Evolutionary conservation across 1,284 basidiomycete genomes (phyloP).

Genomic region (Pascua guehoae): DNA sequence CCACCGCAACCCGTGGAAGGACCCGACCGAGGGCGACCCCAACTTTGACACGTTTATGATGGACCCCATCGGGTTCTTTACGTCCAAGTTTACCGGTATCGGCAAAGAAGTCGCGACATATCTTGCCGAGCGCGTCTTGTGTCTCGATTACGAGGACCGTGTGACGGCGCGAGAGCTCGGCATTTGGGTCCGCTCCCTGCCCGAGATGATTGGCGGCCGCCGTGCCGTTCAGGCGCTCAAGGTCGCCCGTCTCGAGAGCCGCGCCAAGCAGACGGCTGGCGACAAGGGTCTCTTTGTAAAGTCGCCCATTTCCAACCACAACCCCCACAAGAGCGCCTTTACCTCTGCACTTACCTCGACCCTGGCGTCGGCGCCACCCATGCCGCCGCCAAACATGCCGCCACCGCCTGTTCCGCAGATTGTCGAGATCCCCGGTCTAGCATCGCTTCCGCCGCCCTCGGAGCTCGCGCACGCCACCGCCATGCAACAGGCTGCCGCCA

Average conservation of each 20-base stretch:
- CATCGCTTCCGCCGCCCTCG: slow-evolving; percentile 10
- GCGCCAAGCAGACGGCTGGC: slow-evolving; percentile 17
- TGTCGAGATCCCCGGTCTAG: slow-evolving; percentile 2
- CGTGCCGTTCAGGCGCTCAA: slow-evolving; percentile 42
- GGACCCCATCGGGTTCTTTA: slow-evolving; percentile 79
- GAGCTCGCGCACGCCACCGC: slow-evolving; percentile 6
- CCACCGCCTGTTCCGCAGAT: slow-evolving; percentile 3
- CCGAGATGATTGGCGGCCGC: slow-evolving; percentile 60
- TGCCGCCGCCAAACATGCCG: not conserved
- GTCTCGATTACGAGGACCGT: slow-evolving; percentile 59
- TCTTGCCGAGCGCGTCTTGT: slow-evolving; percentile 81
- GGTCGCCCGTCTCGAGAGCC: slow-evolving; percentile 31
- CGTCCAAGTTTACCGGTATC: slow-evolving; percentile 88
- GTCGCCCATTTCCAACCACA: slow-evolving; percentile 30
- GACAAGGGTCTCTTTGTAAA: slow-evolving; percentile 42
- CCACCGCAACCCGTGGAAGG: slow-evolving; percentile 97
- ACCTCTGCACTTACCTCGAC: slow-evolving; percentile 39
- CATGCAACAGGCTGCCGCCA: not conserved
- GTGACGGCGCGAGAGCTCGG: slow-evolving; percentile 81
- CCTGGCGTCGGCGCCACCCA: slow-evolving; percentile 8
- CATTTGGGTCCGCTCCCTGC: slow-evolving; percentile 75
- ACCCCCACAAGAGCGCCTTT: slow-evolving; percentile 25
- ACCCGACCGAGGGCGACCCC: slow-evolving; percentile 70
- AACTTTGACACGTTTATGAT: slow-evolving; percentile 81
- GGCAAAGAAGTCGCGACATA: slow-evolving; percentile 79